phyloP scores from a whole-genome alignment of 345 rosid genomes.

The Trapa bicornis region DNA sequence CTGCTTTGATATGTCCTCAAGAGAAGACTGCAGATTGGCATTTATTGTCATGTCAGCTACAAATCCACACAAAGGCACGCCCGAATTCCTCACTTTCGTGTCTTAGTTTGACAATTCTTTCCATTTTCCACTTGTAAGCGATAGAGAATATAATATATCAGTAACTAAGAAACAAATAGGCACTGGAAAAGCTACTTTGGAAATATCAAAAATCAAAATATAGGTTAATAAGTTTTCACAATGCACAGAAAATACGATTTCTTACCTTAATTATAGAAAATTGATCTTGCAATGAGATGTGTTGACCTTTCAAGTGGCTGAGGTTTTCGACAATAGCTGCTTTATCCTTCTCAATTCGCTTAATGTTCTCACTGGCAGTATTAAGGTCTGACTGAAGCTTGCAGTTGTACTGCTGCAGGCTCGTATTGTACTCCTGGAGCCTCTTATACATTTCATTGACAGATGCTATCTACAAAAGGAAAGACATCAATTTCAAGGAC shows the following conservation, averaged over 20 bases:
- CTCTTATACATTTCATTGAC: slow-evolving; percentile 93
- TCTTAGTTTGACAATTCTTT: background rate
- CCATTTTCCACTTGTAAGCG: background rate
- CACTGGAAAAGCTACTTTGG: too few relatives aligned
- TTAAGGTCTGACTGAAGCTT: slow-evolving; percentile 93
- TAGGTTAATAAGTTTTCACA: background rate
- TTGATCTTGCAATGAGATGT: slow-evolving; percentile 64
- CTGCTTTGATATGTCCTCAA: slow-evolving; percentile 58
- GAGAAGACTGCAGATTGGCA: slow-evolving; percentile 40
- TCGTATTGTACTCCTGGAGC: slow-evolving; percentile 83
- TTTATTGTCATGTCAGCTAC: background rate
- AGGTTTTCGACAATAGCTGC: slow-evolving; percentile 66
- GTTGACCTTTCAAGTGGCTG: slow-evolving; percentile 61
- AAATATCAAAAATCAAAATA: background rate
- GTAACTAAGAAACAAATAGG: background rate
- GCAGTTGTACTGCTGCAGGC: slow-evolving; percentile 85
- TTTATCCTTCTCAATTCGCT: slow-evolving; percentile 78
- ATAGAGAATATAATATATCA: background rate
- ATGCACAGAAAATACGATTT: background rate
- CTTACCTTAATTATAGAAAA: slow-evolving; percentile 60
- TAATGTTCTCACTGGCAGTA: slow-evolving; percentile 60
- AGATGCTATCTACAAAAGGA: slow-evolving; percentile 56
- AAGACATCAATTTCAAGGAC: background rate
- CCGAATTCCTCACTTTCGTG: background rate
- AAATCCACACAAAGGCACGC: background rate